Conservation (phyloP, 2,329 filamentous ascomycete species). For the Monosporascus sp. region DNA sequence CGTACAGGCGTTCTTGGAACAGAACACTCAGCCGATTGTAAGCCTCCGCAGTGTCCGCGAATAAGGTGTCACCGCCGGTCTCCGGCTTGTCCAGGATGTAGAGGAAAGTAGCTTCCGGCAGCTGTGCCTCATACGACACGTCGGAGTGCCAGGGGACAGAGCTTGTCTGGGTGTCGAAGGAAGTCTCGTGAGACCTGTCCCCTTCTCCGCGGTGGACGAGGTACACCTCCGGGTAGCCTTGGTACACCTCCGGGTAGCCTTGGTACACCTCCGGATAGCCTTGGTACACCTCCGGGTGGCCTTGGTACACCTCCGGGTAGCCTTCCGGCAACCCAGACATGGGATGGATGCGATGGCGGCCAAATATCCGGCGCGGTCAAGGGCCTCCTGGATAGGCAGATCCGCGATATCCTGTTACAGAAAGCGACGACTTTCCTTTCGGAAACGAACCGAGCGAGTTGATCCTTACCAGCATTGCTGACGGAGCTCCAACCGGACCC, state of each 20-base stretch:
- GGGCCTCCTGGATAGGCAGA: slow-evolving; percentile 63
- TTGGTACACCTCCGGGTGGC: slow-evolving; percentile 67
- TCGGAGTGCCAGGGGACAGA: slow-evolving; percentile 88
- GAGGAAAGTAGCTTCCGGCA: slow-evolving; percentile 83
- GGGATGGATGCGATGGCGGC: slow-evolving; percentile 76
- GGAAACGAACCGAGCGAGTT: slow-evolving; percentile 70
- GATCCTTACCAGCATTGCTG: slow-evolving; percentile 64
- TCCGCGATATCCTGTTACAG: slow-evolving; percentile 67
- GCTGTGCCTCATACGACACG: slow-evolving; percentile 81
- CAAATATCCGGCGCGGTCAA: slow-evolving; percentile 68
- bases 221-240: slow-evolving; percentile 69
- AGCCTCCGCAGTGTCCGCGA: slow-evolving; percentile 72
- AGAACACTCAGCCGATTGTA: slow-evolving; percentile 75
- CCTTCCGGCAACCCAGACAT: slow-evolving; percentile 70
- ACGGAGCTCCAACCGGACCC: slow-evolving; percentile 66
- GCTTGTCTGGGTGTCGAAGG: slow-evolving; percentile 64
- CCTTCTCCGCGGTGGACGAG: slow-evolving; percentile 70
- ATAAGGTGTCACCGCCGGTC: slow-evolving; percentile 80
- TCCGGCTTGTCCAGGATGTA: slow-evolving; percentile 80
- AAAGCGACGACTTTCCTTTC: slow-evolving; percentile 76
- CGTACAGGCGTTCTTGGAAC: slow-evolving; percentile 76
- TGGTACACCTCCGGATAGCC: too few species aligned
- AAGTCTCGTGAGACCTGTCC: slow-evolving; percentile 53
- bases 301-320: slow-evolving; percentile 70
- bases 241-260: too few species aligned